Conservation (phyloP, 352 stramenopile species). For the Phytophthora podocarpi region DNA sequence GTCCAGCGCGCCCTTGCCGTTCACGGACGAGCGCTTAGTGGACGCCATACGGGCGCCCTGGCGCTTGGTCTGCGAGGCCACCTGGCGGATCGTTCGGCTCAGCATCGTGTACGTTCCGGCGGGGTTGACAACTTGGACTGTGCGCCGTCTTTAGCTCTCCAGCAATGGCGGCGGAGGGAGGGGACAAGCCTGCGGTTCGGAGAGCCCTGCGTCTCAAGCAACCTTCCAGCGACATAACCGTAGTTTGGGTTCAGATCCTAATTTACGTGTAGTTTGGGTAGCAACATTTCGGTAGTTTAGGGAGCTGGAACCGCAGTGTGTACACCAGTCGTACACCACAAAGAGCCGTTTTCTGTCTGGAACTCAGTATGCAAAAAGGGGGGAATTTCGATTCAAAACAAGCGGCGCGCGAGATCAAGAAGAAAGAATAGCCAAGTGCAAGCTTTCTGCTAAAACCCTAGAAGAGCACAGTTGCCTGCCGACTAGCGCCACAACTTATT, state of each 20-base stretch:
- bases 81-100: constrained; percentile 58
- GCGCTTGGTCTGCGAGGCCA: constrained; percentile 42
- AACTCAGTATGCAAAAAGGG: constrained; percentile 30
- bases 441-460: constrained; percentile 24
- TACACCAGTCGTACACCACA: constrained; percentile 12
- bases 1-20: constrained; percentile 73
- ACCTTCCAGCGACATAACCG: constrained; percentile 25
- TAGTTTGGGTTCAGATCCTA: neutral
- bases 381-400: constrained; percentile 29
- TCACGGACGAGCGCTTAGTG: constrained; percentile 80
- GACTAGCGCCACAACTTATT: constrained; percentile 4
- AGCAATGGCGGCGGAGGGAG: constrained; percentile 22
- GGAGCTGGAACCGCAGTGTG: neutral
- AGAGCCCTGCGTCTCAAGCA: constrained; percentile 2
- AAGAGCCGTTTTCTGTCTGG: constrained; percentile 36
- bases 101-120: constrained; percentile 43
- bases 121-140: constrained; percentile 16
- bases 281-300: neutral
- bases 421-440: constrained; percentile 35
- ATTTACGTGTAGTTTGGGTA: neutral
- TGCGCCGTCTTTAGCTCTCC: constrained; percentile 30
- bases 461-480: constrained; percentile 16
- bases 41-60: constrained; percentile 49
- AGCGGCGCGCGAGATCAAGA: constrained; percentile 31
- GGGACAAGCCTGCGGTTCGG: constrained; percentile 27